Evolutionary conservation across 352 stramenopile species (phyloP).

Genomic region (Phytophthora sp.): DNA sequence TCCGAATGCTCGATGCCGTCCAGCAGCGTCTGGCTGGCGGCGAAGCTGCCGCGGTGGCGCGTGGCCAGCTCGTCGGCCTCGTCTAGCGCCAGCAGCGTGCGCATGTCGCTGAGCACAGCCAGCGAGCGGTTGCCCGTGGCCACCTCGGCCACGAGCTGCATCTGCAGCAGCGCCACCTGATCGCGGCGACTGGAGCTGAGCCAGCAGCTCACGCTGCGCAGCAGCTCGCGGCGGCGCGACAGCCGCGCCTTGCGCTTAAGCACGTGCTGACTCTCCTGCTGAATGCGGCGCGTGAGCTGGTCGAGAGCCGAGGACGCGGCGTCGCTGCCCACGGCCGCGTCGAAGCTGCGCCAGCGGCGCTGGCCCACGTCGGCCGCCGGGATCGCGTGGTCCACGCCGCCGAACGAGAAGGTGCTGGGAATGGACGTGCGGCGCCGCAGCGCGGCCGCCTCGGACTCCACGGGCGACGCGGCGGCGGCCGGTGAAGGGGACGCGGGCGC

Average conservation of each 20-base stretch:
- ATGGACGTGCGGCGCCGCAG: slow-evolving; percentile 67
- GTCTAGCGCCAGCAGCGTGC: slow-evolving; percentile 55
- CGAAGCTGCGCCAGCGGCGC: slow-evolving; percentile 71
- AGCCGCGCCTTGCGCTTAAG: slow-evolving; percentile 48
- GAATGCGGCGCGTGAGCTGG: slow-evolving; percentile 57
- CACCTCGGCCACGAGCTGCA: slow-evolving; percentile 75
- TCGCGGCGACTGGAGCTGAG: slow-evolving; percentile 59
- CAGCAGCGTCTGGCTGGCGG: slow-evolving; percentile 51
- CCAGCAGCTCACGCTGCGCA: slow-evolving; percentile 52
- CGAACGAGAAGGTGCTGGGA: slow-evolving; percentile 62
- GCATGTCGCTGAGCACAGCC: slow-evolving; percentile 54
- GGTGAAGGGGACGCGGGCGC: background rate
- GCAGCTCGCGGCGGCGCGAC: slow-evolving; percentile 47
- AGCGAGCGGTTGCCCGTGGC: slow-evolving; percentile 67
- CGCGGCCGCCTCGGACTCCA: slow-evolving; percentile 35
- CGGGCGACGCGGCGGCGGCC: background rate
- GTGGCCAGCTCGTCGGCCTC: slow-evolving; percentile 28
- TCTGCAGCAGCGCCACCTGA: slow-evolving; percentile 65
- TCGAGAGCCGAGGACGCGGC: slow-evolving; percentile 37
- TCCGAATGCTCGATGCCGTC: slow-evolving; percentile 57
- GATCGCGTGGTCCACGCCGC: slow-evolving; percentile 29
- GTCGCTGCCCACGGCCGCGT: slow-evolving; percentile 29
- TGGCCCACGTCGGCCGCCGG: slow-evolving; percentile 29
- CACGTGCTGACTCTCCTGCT: slow-evolving; percentile 51
- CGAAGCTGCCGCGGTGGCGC: slow-evolving; percentile 32